Base-by-base conservation (phyloP, 208 protist species). In the Crithidia sp. region DNA sequence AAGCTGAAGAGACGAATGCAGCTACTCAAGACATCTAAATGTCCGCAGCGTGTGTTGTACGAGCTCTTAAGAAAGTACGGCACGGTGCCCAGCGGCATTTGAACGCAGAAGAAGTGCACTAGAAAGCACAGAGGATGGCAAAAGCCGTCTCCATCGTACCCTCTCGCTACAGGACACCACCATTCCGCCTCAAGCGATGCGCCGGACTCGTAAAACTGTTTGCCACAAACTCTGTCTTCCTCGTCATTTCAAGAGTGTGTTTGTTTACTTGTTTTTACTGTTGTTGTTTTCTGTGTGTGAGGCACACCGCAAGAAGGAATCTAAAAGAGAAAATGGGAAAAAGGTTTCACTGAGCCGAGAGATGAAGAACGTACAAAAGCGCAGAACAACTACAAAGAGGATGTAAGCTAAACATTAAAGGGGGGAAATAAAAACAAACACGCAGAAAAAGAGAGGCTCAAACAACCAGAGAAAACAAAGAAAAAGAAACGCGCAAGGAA, bases 231-330 rank as follows among this genome's bases (percentile, higher is more conserved):
- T 28, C 28, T 28, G 28, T 1, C 28, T 2, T 28, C 28, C 1
- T 28, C 28, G 0, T 28, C 28, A 28, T 2, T 28, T 44, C 2
- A 13, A 17, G 1, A 17, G n/a, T 52, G 0, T 59, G 39, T 67
- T 2, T 69, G 59, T 70, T 47, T 67, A 16, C 69, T 47, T 76
- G 47, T 47, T 36, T 60, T 28, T 28, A 28, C 28, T 28, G 28
- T 28, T 28, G 28, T 28, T 28, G 28, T 28, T 28, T 28, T 61
- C 13, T 71, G 67, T 61, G 57, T 19, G 57, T 14, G 12, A 17
- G 3, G 58, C 58, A 63, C 41, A 50, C 16, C 40, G 59, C 19
- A 57, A 74, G 37, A 61, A 37, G 12, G 40, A 59, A 74, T 66
- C 54, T 16, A 65, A 59, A 73, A 71, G 39, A 40, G 16, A 69